Base-by-base conservation (phyloP, 495 filamentous ascomycete genomes). In the Neurospora sp. region DNA sequence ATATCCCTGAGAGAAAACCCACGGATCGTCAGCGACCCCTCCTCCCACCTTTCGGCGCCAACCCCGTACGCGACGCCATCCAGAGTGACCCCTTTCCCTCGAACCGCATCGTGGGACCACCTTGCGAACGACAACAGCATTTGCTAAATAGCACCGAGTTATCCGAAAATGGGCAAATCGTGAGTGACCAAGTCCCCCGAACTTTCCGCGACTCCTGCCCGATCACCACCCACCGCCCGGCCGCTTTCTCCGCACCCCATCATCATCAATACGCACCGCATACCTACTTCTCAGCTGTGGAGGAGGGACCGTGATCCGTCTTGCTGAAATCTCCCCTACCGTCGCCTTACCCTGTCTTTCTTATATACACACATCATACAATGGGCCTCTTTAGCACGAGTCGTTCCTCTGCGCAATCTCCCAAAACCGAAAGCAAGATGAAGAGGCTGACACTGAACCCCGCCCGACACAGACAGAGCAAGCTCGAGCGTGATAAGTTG, bases 401-500 rank as follows among this genome's bases (percentile, higher is more conserved):
- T 27, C 27, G 14, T 35, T 35, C 54, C 54, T 66, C 54, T 37
- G 7, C 14, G 5, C 54, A 66, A 9, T 66, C 54, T 16, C 27
- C 54, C 23, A 66, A 66, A 16, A 62, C 54, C 14, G 54, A 66
- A 18, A 66, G 54, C 27, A 66, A 37, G 27, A 66, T 66, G 54
- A 35, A 62, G 12, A 66, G 14, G 71, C 74, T 76, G 70, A 76
- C 71, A 72, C 40, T 71, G 27, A 70, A 40, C 49, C 69, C 8
- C 39, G 16, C 44, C 41, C 60, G 23, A 38, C 12, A 18, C 72
- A 96, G 93, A 80, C 93, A 96, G 84, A 95, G 93, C 42, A 99
- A 98, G 86, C 92, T 99, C 78, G 97, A 94, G 49, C 93, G 94
- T 78, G 90, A 96, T 80, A 94, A 98, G 86, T 91, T 99, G 76